Evolutionary conservation across 208 protist species (phyloP), one percentile per base, ranked within the genome.

Genomic region (Crithidia sp.): DNA sequence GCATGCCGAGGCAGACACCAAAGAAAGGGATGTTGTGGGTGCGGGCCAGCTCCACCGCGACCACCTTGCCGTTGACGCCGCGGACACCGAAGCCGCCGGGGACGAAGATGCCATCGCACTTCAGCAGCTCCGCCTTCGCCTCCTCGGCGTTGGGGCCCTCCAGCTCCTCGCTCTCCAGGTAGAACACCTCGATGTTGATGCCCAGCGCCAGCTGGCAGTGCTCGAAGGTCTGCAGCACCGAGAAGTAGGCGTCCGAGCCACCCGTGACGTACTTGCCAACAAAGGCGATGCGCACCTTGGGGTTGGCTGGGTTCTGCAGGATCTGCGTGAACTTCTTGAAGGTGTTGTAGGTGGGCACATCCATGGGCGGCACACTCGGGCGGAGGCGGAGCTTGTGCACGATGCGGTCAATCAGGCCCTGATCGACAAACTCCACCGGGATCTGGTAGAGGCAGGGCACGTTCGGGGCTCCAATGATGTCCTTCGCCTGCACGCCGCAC

Each of bases 1-100:
- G 99, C 95, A 99, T 98, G 50, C 99, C 99, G 14, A 99, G 95
- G 87, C 99, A 99, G 47, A 99, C 98, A 56, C 98, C 98, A 53
- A 99, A 95, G 83, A 94, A 99, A 7, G 97, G 97, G 57, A 98
- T 98, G 73, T 99, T 98, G 77, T 98, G 82, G 44, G 79, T 86
- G 49, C 99, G 97, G 8, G 98, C 98, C 64, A 98, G 95, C 55
- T 98, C 76, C 50, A 95, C 96, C 2, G 99, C 98, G 2, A 71
- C 47, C 54, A 99, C 95, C 88, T 99, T 99, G 55, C 98, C 99
- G 62, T 99, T 94, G 19, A 99, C 91, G 56, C 99, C 99, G 50
- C 99, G 93, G 37, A 90, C 83, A 47, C 99, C 99, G 87, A 99
- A 99, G 44, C 99, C 99, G 67, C 99, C 99, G 13, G 99, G 98